A percentile compares a stretch with the other conserved stretches of the same genome.
These are phyloP conservation scores for Albizia julibrissin DNA, from an alignment of 306 rosid genomes.

Conservation along the genomic window DNA sequence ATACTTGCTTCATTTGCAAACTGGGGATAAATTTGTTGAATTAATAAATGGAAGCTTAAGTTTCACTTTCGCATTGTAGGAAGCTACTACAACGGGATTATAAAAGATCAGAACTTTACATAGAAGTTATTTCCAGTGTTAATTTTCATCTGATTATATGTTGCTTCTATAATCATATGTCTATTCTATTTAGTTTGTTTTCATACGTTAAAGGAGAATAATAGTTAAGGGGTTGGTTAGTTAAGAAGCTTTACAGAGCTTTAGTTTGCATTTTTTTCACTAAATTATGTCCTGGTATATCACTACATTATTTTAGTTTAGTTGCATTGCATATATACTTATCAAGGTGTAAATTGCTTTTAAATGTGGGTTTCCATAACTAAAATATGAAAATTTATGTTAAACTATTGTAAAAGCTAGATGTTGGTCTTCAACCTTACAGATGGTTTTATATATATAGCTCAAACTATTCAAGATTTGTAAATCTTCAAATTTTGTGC, in stretches of 20 bases:
- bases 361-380: constrained; percentile 19
- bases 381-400: constrained; percentile 1
- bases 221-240: neutral
- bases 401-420: constrained; percentile 23
- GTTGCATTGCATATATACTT: neutral
- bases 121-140: neutral
- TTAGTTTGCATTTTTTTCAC: neutral
- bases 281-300: neutral
- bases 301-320: neutral
- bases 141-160: neutral
- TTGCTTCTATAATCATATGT: neutral
- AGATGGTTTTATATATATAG: constrained; percentile 3
- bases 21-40: constrained; percentile 27
- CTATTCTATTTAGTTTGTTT: neutral
- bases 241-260: neutral
- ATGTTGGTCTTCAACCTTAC: neutral
- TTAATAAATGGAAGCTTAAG: neutral
- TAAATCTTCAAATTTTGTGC: constrained; percentile 4
- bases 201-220: neutral
- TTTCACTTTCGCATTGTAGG: constrained; percentile 7
- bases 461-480: neutral
- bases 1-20: constrained; percentile 52
- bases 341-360: neutral
- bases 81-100: neutral
- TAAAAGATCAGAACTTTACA: neutral